Base-by-base conservation (phyloP, 2,329 filamentous ascomycete species). In the Paecilomyces niveus region DNA sequence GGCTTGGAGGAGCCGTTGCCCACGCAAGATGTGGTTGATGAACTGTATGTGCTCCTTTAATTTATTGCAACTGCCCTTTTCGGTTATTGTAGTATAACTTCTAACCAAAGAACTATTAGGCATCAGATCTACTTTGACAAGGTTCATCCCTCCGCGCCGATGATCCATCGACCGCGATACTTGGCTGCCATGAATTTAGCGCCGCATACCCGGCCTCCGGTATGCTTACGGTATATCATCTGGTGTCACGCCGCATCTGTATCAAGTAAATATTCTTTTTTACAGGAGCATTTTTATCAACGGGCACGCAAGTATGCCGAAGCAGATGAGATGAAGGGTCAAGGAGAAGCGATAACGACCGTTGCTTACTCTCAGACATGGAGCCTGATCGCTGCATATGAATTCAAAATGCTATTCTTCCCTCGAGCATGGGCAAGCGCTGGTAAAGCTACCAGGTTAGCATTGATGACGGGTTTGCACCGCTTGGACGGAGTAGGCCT, bases 351-450 rank as follows among this genome's bases (percentile, higher is more conserved):
- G 64, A 89, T 95, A 71, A 89, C 97, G 64, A 93, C 89, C 1
- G 80, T 97, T 31, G 87, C 88, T 15, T 90, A 96, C 72, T 89
- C 88, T 55, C 94, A 99, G 72, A 85, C 90, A 1, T 95, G 95
- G 82, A 80, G 86, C 26, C 78, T 97, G 21, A 81, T 95, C 54
- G 85, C 87, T 5, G 86, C 84, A 0, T 97, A 96, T 67, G 94
- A 99, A 73, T 97, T 97, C 80, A 96, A 93, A 76, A 89, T 90
- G 83, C 96, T 97, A 90, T 95, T 92, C 72, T 97, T 97, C 66
- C 93, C 94, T 1, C 82, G 94, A 64, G 94, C 94, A 0, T 97
- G 94, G 94, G 85, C 96, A 77, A 97, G 90, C 65, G 88, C 90
- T 2, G 94, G 93, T 22, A 83, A 89, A 61, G 89, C 89, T 3